Percentiles rank a stretch among this genome's conserved stretches.
These are phyloP conservation scores for Sporothrix phasma DNA, from an alignment of 2,329 filamentous ascomycete genomes.

Conservation along the genomic window DNA sequence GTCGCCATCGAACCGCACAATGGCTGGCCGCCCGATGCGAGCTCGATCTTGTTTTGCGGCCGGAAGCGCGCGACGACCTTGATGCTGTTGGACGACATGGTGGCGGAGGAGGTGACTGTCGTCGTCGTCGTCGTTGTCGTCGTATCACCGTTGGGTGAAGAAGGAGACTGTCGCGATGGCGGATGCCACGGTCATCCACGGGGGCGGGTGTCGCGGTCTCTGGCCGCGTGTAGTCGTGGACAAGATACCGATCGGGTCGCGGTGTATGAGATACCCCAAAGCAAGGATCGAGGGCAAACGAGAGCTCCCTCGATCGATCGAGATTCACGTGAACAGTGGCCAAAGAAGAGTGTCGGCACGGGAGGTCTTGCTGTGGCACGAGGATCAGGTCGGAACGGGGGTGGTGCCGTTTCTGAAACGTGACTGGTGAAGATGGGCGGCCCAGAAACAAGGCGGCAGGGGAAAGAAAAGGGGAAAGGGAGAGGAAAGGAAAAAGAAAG, in stretches of 20 bases:
- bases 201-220: background rate
- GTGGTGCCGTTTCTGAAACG: conserved; percentile 9
- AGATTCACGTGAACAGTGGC: background rate
- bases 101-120: conserved; percentile 25
- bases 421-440: background rate
- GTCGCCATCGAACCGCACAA: conserved; percentile 78
- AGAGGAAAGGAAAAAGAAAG: background rate
- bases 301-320: background rate
- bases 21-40: conserved; percentile 84
- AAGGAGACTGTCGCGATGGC: background rate
- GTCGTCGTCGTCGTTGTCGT: conserved; percentile 20
- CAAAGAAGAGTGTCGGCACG: background rate
- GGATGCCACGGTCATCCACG: conserved; percentile 10
- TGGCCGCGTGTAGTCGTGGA: background rate
- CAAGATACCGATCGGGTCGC: background rate
- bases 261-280: background rate
- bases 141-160: background rate
- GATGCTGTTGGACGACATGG: conserved; percentile 55
- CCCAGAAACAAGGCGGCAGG: background rate
- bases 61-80: conserved; percentile 96
- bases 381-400: background rate
- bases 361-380: background rate
- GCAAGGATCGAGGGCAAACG: background rate
- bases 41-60: conserved; percentile 91
- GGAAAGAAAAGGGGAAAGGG: background rate